Evolutionary conservation across 2,329 filamentous ascomycete species (phyloP).

Genomic region (Catunica adiposa): DNA sequence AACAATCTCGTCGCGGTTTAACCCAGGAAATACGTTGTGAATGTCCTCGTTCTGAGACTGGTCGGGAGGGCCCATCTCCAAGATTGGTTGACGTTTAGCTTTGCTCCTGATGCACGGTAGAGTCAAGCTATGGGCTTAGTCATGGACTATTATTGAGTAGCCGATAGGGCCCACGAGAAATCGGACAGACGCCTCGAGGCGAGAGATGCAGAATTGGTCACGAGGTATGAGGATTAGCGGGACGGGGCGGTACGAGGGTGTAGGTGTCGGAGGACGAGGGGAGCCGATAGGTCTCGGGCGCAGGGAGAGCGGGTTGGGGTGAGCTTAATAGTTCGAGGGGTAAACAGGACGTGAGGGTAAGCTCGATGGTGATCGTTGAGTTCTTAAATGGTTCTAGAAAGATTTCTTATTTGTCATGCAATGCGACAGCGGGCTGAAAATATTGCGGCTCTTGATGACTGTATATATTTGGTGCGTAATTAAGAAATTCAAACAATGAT

Average conservation of each 20-base stretch:
- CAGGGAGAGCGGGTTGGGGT: not conserved
- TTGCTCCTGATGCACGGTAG: no score
- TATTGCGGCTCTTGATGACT: not conserved
- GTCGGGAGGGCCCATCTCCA: not conserved
- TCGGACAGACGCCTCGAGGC: no score
- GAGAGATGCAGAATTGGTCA: no score
- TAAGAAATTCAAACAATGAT: no score
- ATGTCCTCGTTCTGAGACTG: not conserved
- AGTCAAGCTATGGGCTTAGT: no score
- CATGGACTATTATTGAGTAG: no score
- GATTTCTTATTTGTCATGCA: not conserved
- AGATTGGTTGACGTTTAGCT: no score
- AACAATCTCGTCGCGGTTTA: conserved; percentile 15
- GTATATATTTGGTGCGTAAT: no score
- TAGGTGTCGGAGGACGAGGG: not conserved
- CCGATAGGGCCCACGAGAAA: no score
- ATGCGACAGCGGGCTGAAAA: not conserved
- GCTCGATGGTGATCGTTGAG: not conserved
- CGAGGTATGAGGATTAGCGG: no score
- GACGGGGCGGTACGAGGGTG: not conserved
- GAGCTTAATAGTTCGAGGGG: not conserved
- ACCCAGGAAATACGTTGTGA: conserved; percentile 9
- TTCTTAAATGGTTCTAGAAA: not conserved
- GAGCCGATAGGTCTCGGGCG: not conserved
- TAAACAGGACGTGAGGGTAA: not conserved